phyloP scores from a whole-genome alignment of 1,139 yeast species.

The Pichia inconspicua region DNA sequence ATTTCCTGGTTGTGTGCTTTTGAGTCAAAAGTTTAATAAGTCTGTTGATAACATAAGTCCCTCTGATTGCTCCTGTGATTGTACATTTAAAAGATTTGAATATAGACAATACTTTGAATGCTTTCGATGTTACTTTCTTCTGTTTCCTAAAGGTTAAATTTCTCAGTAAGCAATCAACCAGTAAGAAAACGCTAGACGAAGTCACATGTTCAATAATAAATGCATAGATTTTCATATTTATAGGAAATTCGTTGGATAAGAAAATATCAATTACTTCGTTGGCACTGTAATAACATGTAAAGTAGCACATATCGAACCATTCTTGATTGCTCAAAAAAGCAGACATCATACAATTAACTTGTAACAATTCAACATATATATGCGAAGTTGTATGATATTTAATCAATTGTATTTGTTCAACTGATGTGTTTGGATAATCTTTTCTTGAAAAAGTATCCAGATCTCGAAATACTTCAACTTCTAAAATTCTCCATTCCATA shows the following conservation, averaged over 20 bases:
- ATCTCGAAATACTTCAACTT: conserved; percentile 16
- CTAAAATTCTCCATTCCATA: conserved; percentile 19
- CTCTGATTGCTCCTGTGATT: conserved; percentile 25
- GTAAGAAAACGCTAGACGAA: conserved; percentile 22
- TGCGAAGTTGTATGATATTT: conserved; percentile 10
- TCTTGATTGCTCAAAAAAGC: conserved; percentile 18
- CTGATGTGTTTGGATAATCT: conserved; percentile 2
- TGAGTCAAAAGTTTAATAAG: conserved; percentile 14
- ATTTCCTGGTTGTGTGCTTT: background rate
- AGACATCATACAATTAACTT: conserved; percentile 25
- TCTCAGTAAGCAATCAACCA: conserved; percentile 24
- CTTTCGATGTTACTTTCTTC: conserved; percentile 12
- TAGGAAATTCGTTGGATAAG: conserved; percentile 13
- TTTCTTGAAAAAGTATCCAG: conserved; percentile 15
- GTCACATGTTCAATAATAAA: conserved; percentile 19
- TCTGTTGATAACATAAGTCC: conserved; percentile 22
- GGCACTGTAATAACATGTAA: conserved; percentile 19
- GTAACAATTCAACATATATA: conserved; percentile 19
- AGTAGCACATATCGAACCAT: conserved; percentile 20
- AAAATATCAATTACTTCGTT: conserved; percentile 14
- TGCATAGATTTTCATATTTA: conserved; percentile 18
- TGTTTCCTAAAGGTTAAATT: conserved; percentile 14
- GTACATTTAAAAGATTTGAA: conserved; percentile 19
- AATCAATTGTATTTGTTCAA: conserved; percentile 17
- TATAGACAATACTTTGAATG: conserved; percentile 15